phyloP scores from a whole-genome alignment of 495 filamentous ascomycete genomes.

The Pseudotulostoma volvatum region DNA sequence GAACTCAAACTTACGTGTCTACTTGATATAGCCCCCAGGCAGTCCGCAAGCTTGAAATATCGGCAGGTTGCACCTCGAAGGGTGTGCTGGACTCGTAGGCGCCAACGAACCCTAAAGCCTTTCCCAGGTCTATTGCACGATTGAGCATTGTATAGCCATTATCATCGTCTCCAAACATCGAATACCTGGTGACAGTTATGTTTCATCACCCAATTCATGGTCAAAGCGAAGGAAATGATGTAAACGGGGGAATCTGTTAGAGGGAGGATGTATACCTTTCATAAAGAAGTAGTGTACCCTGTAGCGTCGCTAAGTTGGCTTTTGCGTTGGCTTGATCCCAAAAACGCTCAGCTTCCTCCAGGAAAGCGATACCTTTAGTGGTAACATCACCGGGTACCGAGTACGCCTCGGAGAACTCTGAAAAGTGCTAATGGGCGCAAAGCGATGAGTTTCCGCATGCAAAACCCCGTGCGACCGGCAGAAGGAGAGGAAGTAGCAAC shows the following conservation, averaged over 20 bases:
- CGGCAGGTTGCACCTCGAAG: not conserved
- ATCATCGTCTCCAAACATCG: slow-evolving; percentile 27
- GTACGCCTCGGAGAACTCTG: slow-evolving; percentile 30
- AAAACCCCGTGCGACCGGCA: too few relatives aligned
- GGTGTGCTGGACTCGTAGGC: not conserved
- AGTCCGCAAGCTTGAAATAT: slow-evolving; percentile 17
- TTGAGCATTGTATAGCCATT: slow-evolving; percentile 29
- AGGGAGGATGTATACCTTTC: slow-evolving; percentile 16
- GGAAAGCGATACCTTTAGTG: slow-evolving; percentile 26
- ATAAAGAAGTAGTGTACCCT: slow-evolving; percentile 27
- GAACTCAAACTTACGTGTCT: slow-evolving; percentile 20
- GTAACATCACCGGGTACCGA: slow-evolving; percentile 25
- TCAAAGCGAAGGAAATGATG: not conserved
- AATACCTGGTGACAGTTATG: too few relatives aligned
- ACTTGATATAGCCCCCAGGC: slow-evolving; percentile 31
- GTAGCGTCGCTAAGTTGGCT: slow-evolving; percentile 21
- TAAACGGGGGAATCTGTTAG: not conserved
- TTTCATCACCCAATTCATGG: not conserved
- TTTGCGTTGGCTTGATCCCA: slow-evolving; percentile 9
- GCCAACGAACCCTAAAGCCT: slow-evolving; percentile 12
- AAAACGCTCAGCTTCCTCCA: slow-evolving; percentile 26
- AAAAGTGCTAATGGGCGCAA: slow-evolving; percentile 25
- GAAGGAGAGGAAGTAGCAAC: not conserved
- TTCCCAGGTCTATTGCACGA: slow-evolving; percentile 23
- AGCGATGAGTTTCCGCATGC: too few relatives aligned